Evolutionary conservation across 2,329 filamentous ascomycete species (phyloP).

Genomic region (Fusarium sterilihyphosum): DNA sequence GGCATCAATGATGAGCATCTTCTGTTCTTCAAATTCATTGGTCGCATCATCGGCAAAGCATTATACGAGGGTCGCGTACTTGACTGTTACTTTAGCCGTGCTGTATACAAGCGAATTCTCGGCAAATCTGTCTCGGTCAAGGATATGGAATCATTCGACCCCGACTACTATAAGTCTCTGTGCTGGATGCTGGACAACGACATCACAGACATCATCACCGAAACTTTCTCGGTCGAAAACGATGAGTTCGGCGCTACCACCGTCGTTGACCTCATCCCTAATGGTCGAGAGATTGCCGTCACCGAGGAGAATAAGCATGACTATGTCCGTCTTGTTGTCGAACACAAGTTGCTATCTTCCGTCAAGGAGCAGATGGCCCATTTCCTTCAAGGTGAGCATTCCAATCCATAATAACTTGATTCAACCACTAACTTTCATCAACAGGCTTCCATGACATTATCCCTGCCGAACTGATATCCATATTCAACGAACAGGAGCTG

Average conservation of each 20-base stretch:
- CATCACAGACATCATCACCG: slow-evolving; percentile 96
- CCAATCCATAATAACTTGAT: not conserved
- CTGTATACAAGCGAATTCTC: slow-evolving; percentile 97
- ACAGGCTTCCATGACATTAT: slow-evolving; percentile 97
- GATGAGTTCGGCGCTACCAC: slow-evolving; percentile 93
- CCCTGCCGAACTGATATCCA: slow-evolving; percentile 89
- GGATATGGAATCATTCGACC: slow-evolving; percentile 98
- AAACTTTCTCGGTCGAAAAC: slow-evolving; percentile 94
- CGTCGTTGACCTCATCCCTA: slow-evolving; percentile 84
- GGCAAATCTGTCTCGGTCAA: slow-evolving; percentile 96
- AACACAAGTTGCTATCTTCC: slow-evolving; percentile 90
- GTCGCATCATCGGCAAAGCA: slow-evolving; percentile 96
- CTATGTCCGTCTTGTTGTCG: slow-evolving; percentile 92
- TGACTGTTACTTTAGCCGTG: slow-evolving; percentile 98
- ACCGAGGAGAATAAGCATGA: slow-evolving; percentile 99
- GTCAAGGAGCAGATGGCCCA: slow-evolving; percentile 94
- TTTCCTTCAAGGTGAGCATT: slow-evolving; percentile 79
- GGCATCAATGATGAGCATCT: slow-evolving; percentile 95
- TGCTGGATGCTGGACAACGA: slow-evolving; percentile 99
- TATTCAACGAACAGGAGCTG: slow-evolving; percentile 98
- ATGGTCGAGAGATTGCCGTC: slow-evolving; percentile 91
- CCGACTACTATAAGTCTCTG: slow-evolving; percentile 98
- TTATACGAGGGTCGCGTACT: slow-evolving; percentile 95
- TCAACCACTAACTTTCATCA: not conserved
- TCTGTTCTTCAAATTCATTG: slow-evolving; percentile 99